These are phyloP conservation scores for Telopea speciosissima DNA, from an alignment of 177 flowering plant species.

Conservation along the genomic window DNA sequence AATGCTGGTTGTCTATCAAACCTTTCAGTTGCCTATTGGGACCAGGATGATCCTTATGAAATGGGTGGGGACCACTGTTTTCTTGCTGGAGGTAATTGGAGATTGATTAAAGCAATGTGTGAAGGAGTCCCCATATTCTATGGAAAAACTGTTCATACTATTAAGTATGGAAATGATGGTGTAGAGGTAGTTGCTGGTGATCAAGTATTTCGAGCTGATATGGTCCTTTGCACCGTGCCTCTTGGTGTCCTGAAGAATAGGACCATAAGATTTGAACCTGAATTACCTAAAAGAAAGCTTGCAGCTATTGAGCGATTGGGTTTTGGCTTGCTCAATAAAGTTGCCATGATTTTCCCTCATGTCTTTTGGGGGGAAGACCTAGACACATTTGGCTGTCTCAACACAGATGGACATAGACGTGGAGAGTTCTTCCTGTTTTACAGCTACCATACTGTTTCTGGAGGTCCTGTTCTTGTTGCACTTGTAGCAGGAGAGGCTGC, in stretches of 20 bases:
- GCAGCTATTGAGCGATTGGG: conserved; percentile 88
- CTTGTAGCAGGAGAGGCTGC: conserved; percentile 98
- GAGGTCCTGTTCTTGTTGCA: conserved; percentile 79
- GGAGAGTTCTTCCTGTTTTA: conserved; percentile 94
- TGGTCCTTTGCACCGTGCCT: conserved; percentile 87
- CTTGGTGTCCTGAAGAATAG: conserved; percentile 81
- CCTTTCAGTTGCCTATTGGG: conserved; percentile 91
- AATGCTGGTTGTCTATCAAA: conserved; percentile 88
- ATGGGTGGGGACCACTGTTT: conserved; percentile 99
- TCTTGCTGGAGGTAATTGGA: conserved; percentile 88
- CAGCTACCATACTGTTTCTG: conserved; percentile 86
- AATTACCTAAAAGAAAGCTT: conserved; percentile 69
- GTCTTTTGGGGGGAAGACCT: conserved; percentile 93
- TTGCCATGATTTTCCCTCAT: conserved; percentile 84
- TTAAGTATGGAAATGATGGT: conserved; percentile 67
- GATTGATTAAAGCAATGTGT: conserved; percentile 65
- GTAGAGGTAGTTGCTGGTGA: conserved; percentile 69
- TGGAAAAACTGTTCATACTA: conserved; percentile 55
- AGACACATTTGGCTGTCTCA: conserved; percentile 87
- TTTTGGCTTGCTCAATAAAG: conserved; percentile 89
- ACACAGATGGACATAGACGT: conserved; percentile 41
- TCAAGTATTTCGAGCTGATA: conserved; percentile 78
- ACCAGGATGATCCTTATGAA: conserved; percentile 98
- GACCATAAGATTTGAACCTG: conserved; percentile 69
- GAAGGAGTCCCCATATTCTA: conserved; percentile 73